Base-by-base conservation (phyloP, 2,329 filamentous ascomycete genomes). In the Ascomycota sp. region DNA sequence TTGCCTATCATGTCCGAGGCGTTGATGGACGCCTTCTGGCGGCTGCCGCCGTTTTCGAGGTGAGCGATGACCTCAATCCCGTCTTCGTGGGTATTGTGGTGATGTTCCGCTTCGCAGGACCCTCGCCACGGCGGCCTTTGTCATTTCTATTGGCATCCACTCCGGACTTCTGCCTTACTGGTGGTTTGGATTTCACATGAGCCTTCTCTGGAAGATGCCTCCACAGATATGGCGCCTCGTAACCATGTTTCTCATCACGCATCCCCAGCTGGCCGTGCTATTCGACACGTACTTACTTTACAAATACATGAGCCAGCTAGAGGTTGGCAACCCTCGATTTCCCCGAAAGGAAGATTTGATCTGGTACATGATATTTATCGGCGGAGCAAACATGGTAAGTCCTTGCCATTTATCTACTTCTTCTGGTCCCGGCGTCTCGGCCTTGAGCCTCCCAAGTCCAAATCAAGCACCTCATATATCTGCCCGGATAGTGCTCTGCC, bases 201-300 rank as follows among this genome's bases (percentile, higher is more conserved):
- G 55, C 11, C 53, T 48, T 34, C 47, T 80, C 29, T 65, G 71
- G 46, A 63, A 38, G 46, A 59, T 55, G 21, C 54, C 48, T 24
- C 59, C 55, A 15, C 50, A 62, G 36, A 43, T 59, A 35, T 59
- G 56, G 52, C 57, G 56, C 24, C 36, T 50, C 24, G 45, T 47
- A 32, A 55, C 57, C 25, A 49, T 48, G 28, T 62, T 60, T 38
- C 40, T 61, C 19, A 35, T 61, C 35, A 53, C 56, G 7, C 43
- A 46, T 7, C 41, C 48, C 2, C 36, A 47, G 7, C 38, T 63
- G 27, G 44, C 55, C 27, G 61, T 82, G 38, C 48, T 86, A 23
- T 63, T 83, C 51, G 77, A 86, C 48, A 69, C 78, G 29, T 85
- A 80, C 52, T 74, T 61, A 31, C 42, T 89, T 39, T 93, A 75